A percentile compares a stretch with the other conserved stretches of the same genome.
Evolutionary conservation across 1,284 basidiomycete species (phyloP).

Genomic region (Athelia sp.): DNA sequence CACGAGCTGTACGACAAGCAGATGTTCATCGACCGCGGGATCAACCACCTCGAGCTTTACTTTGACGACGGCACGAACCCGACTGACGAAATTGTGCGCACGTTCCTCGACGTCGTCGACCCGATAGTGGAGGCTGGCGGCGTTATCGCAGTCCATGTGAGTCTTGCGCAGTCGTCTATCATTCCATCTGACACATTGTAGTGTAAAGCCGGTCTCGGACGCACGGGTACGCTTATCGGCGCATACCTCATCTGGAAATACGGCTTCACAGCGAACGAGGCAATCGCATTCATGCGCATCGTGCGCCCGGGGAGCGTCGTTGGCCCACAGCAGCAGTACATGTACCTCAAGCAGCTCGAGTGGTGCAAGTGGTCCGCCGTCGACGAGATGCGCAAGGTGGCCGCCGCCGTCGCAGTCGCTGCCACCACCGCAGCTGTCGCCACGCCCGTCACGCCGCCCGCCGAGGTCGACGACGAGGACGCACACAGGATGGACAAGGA

Average conservation of each 20-base stretch:
- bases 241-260: conserved; percentile 99
- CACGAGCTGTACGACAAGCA: conserved; percentile 89
- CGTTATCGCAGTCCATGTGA: conserved; percentile 84
- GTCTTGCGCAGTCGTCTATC: conserved; percentile 25
- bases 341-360: conserved; percentile 93
- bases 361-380: conserved; percentile 91
- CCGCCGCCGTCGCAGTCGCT: conserved; percentile 37
- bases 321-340: conserved; percentile 90
- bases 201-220: conserved; percentile 92
- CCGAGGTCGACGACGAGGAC: conserved; percentile 59
- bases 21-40: conserved; percentile 82
- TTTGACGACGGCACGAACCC: conserved; percentile 99
- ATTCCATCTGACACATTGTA: conserved; percentile 24
- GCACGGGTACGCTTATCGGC: conserved; percentile 93
- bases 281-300: conserved; percentile 97
- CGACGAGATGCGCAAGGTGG: conserved; percentile 61
- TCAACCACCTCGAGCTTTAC: conserved; percentile 90
- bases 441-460: conserved; percentile 78
- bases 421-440: conserved; percentile 43
- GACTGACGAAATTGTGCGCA: conserved; percentile 88
- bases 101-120: conserved; percentile 86
- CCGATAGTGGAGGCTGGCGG: conserved; percentile 72
- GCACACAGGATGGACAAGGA: no score
- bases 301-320: conserved; percentile 95
- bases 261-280: conserved; percentile 97